Base-by-base conservation (phyloP, 2,329 filamentous ascomycete genomes). In the Cyphellophora europaea region DNA sequence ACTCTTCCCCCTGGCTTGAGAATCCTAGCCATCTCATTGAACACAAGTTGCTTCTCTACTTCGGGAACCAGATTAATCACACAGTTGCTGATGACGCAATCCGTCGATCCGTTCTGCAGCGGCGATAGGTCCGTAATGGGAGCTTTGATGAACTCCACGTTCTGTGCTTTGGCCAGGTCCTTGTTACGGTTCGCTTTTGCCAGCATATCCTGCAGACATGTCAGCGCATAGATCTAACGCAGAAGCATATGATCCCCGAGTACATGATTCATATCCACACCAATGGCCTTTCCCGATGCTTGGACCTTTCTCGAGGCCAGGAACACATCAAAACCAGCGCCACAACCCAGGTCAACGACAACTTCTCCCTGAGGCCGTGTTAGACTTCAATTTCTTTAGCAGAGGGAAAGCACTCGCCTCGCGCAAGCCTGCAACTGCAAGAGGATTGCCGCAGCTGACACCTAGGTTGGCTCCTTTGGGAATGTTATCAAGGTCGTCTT, bases 11-110 rank as follows among this genome's bases (percentile, higher is more conserved):
- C 68, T 0, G 68, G 63, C 43, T 69, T 74, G 2, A 80, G 58
- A 1, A 80, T 43, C 1, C 76, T 66, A 37, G 61, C 61, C 47
- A 79, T 76, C 50, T 80, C 75, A 0, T 54, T 46, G 41, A 80
- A 79, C 0, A 67, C 72, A 0, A 57, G 40, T 5, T 56, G 61
- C 48, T 77, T 78, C 6, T 78, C 69, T 0, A 41, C 37, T 6
- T 55, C 50, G 0, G 71, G 72, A 1, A 77, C 68, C 0, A 77
- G 67, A 43, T 77, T 78, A 40, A 79, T 56, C 16, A 77, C 73
- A 40, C 75, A 81, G 54, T 80, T 81, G 42, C 67, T 72, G 43
- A 79, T 75, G 37, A 80, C 66, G 46, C 69, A 70, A 52, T 77
- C 63, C 12, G 63, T 68, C 11, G 49, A 65, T 6, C 41, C 47